Evolutionary conservation across 1,284 basidiomycete species (phyloP).

Genomic region (Moniliophthora roreri): DNA sequence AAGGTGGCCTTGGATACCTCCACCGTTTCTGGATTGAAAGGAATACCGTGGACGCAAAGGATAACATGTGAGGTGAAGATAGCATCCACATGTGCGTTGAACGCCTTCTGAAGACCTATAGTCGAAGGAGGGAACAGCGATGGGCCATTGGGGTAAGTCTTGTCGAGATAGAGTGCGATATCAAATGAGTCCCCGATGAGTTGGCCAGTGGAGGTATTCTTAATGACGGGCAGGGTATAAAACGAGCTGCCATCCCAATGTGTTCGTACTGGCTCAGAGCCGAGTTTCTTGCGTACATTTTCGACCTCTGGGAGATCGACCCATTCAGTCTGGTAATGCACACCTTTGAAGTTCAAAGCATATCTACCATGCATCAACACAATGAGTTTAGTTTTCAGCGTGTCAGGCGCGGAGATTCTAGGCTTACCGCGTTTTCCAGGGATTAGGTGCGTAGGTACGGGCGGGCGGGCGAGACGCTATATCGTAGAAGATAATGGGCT

Average conservation of each 20-base stretch:
- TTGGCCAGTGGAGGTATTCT: slow-evolving; percentile 16
- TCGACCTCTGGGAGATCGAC: slow-evolving; percentile 20
- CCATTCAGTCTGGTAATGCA: slow-evolving; percentile 20
- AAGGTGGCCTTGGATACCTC: slow-evolving; percentile 7
- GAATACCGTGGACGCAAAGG: neutral
- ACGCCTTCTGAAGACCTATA: slow-evolving; percentile 3
- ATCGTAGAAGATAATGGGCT: neutral
- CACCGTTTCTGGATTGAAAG: slow-evolving; percentile 9
- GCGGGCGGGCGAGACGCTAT: neutral
- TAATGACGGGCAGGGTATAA: slow-evolving; percentile 26
- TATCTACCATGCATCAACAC: slow-evolving; percentile 2
- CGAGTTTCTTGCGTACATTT: slow-evolving; percentile 10
- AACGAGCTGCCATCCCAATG: slow-evolving; percentile 13
- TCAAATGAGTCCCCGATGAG: slow-evolving; percentile 19
- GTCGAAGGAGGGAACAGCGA: slow-evolving; percentile 13
- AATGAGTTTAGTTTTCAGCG: neutral
- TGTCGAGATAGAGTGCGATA: slow-evolving; percentile 24
- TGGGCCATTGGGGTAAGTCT: slow-evolving; percentile 18
- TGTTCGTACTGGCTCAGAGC: slow-evolving; percentile 8
- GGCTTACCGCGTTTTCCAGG: neutral
- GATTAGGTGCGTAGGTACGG: neutral
- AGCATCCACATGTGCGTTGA: slow-evolving; percentile 8
- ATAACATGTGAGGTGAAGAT: slow-evolving; percentile 6
- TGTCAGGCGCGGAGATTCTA: neutral
- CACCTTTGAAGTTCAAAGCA: slow-evolving; percentile 17